Conservation (phyloP, 2,329 filamentous ascomycete genomes). For the Bipolaris oryzae region DNA sequence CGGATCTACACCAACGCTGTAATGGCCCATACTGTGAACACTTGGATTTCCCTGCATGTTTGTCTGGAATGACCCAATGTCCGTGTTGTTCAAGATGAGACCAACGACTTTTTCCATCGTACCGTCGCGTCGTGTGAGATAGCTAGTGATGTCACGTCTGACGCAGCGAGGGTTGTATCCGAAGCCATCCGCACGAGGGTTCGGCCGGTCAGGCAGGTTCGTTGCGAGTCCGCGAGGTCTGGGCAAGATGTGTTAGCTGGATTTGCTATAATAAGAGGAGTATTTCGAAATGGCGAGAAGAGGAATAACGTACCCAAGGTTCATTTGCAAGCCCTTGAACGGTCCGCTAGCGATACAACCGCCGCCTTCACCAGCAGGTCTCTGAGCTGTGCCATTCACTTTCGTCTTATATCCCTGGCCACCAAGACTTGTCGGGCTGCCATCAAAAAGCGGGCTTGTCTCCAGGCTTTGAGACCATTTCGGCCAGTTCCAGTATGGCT, state of each 20-base stretch:
- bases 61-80: constrained; percentile 49
- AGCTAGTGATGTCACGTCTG: constrained; percentile 47
- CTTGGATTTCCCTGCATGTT: constrained; percentile 46
- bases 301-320: constrained; percentile 33
- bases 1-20: constrained; percentile 53
- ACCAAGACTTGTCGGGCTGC: constrained; percentile 56
- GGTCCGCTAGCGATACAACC: constrained; percentile 61
- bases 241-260: not conserved
- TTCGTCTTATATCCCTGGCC: constrained; percentile 51
- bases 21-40: constrained; percentile 55
- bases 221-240: constrained; percentile 32
- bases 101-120: constrained; percentile 37
- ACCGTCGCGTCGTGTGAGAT: constrained; percentile 34
- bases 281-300: not conserved
- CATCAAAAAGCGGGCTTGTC: constrained; percentile 63
- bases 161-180: constrained; percentile 51
- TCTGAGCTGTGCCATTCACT: constrained; percentile 30
- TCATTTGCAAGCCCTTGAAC: constrained; percentile 51
- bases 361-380: constrained; percentile 59
- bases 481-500: constrained; percentile 62
- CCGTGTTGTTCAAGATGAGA: constrained; percentile 31
- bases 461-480: constrained; percentile 51
- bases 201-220: constrained; percentile 46
- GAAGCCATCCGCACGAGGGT: constrained; percentile 40
- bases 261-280: not conserved